A percentile compares a stretch with the other conserved stretches of the same genome.
phyloP scores from a whole-genome alignment of 2,329 filamentous ascomycete species.

The Hypoxylon sp. region DNA sequence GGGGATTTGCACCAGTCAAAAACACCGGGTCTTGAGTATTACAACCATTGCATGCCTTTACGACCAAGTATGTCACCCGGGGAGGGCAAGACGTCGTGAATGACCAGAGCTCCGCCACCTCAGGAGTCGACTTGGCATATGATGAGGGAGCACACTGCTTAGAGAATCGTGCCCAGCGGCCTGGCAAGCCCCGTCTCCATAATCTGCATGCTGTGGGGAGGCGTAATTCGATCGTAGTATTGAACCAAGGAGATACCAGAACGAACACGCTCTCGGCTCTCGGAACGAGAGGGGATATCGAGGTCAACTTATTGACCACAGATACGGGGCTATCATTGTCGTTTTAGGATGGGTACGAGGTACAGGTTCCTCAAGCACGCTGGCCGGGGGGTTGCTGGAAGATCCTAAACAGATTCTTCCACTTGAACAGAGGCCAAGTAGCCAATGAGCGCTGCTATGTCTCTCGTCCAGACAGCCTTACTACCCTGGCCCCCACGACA shows the following conservation, averaged over 20 bases:
- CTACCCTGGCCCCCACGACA: slow-evolving; percentile 20
- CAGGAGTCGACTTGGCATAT: not conserved
- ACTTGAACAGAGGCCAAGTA: slow-evolving; percentile 23
- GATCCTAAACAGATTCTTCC: slow-evolving; percentile 14
- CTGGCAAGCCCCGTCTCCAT: not conserved
- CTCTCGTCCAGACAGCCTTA: slow-evolving; percentile 19
- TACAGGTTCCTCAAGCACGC: slow-evolving; percentile 12
- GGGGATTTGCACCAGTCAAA: slow-evolving; percentile 3
- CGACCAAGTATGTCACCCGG: not conserved
- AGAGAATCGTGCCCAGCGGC: slow-evolving; percentile 2
- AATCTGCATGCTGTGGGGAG: not conserved
- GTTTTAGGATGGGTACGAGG: slow-evolving; percentile 17
- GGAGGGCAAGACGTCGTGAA: not conserved
- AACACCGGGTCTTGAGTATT: not conserved
- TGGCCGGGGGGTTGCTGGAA: slow-evolving; percentile 12
- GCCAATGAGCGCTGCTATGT: slow-evolving; percentile 10
- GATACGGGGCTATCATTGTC: slow-evolving; percentile 11
- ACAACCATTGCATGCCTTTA: not conserved
- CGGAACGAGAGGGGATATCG: slow-evolving; percentile 8
- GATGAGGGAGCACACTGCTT: slow-evolving; percentile 3
- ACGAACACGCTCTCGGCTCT: not conserved
- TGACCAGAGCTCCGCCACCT: slow-evolving; percentile 3
- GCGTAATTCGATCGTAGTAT: not conserved
- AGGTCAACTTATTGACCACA: not conserved
- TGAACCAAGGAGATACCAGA: slow-evolving; percentile 1